phyloP scores from a whole-genome alignment of 164 flowering plant species.

The Malania oleifera region DNA sequence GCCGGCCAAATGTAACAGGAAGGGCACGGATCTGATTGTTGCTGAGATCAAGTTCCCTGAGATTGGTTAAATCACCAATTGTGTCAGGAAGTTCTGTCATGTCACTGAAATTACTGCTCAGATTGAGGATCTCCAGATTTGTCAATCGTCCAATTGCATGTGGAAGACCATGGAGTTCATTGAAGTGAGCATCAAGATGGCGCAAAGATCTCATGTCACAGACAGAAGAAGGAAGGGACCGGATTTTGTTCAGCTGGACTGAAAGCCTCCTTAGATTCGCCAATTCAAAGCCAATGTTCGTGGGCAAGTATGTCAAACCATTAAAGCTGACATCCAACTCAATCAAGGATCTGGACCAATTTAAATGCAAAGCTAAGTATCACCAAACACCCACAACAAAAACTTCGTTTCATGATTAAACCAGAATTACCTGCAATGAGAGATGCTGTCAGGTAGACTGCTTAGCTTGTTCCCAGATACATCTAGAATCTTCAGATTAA shows the following conservation, averaged over 20 bases:
- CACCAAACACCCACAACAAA: background rate
- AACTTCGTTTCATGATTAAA: background rate
- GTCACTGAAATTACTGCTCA: conserved; percentile 84
- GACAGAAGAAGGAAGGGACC: conserved; percentile 74
- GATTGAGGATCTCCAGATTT: conserved; percentile 66
- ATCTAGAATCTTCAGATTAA: conserved; percentile 59
- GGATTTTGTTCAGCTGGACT: conserved; percentile 73
- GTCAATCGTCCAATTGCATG: conserved; percentile 58
- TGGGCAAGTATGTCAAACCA: conserved; percentile 67
- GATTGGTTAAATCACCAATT: conserved; percentile 73
- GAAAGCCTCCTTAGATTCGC: conserved; percentile 56
- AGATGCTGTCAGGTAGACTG: conserved; percentile 71
- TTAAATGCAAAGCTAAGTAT: background rate
- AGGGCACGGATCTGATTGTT: conserved; percentile 86
- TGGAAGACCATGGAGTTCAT: conserved; percentile 87
- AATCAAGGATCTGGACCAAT: conserved; percentile 60
- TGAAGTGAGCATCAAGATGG: conserved; percentile 80
- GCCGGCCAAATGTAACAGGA: conserved; percentile 77
- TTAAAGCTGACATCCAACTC: conserved; percentile 87
- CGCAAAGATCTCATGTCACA: conserved; percentile 78
- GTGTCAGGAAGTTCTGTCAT: conserved; percentile 77
- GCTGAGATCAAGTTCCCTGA: conserved; percentile 80
- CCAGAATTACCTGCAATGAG: conserved; percentile 66
- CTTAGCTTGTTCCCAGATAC: conserved; percentile 72
- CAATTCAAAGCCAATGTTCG: conserved; percentile 73